Percentiles rank a stretch among this genome's conserved stretches.
These are phyloP conservation scores for Miscanthus lutarioriparius DNA, from an alignment of 176 grass and related monocot genomes.

Conservation along the genomic window DNA sequence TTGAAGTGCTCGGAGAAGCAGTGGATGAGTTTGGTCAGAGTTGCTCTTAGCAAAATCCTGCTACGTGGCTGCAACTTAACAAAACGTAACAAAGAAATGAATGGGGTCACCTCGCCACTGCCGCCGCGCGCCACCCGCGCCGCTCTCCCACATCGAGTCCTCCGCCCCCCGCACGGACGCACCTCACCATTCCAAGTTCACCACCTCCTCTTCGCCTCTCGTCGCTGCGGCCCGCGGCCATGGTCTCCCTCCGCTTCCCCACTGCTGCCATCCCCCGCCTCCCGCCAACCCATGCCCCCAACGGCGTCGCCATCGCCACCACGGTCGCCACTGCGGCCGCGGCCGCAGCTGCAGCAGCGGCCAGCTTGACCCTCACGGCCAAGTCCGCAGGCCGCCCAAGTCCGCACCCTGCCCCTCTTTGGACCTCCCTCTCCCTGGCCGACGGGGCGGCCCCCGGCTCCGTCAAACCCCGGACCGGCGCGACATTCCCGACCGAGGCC, in stretches of 20 bases:
- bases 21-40: no score
- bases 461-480: slow-evolving; percentile 60
- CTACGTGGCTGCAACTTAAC: no score
- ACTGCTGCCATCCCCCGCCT: slow-evolving; percentile 28
- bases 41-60: not conserved
- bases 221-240: slow-evolving; percentile 33
- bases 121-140: slow-evolving; percentile 22
- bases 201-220: slow-evolving; percentile 20
- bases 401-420: slow-evolving; percentile 32
- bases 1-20: no score
- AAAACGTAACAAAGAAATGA: not conserved
- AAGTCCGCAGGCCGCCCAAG: slow-evolving; percentile 32
- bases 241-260: slow-evolving; percentile 50
- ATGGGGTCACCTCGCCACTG: not conserved
- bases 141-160: slow-evolving; percentile 27
- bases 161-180: slow-evolving; percentile 27
- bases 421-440: slow-evolving; percentile 74
- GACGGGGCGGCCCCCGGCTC: slow-evolving; percentile 27
- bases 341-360: slow-evolving; percentile 29
- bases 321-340: slow-evolving; percentile 26
- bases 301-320: slow-evolving; percentile 29
- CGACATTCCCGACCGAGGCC: slow-evolving; percentile 51
- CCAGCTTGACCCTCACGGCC: slow-evolving; percentile 44
- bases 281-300: slow-evolving; percentile 10
- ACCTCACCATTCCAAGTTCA: not conserved